phyloP scores from a whole-genome alignment of 1,139 yeast genomes.

The Blastobotrys ciferrii region DNA sequence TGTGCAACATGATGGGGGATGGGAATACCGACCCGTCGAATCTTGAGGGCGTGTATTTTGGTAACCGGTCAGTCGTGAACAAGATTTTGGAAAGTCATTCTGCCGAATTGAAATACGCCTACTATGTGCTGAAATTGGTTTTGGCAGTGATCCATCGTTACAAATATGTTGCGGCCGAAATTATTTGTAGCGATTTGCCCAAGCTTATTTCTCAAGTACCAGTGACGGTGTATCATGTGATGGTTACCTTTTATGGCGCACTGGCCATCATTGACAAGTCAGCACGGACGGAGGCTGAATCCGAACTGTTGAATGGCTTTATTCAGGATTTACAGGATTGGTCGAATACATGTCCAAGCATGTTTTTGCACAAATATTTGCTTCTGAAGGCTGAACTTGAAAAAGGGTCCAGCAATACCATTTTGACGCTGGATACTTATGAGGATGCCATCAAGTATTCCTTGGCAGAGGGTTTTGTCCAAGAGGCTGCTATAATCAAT shows the following conservation, averaged over 20 bases:
- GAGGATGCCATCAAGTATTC: conserved; percentile 49
- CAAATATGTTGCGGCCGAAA: conserved; percentile 30
- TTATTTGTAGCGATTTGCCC: conserved; percentile 28
- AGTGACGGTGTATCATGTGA: conserved; percentile 31
- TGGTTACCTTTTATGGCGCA: conserved; percentile 33
- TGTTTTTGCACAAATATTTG: conserved; percentile 41
- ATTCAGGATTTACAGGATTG: conserved; percentile 38
- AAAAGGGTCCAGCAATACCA: conserved; percentile 32
- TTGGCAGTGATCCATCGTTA: conserved; percentile 30
- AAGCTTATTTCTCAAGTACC: conserved; percentile 29
- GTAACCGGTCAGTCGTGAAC: conserved; percentile 18
- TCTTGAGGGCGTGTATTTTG: conserved; percentile 28
- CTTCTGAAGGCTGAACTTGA: conserved; percentile 40
- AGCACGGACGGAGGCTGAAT: conserved; percentile 22
- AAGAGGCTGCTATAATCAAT: conserved; percentile 46
- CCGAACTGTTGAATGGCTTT: conserved; percentile 25
- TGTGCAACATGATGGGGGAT: conserved; percentile 28
- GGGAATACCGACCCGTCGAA: conserved; percentile 29
- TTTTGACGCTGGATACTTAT: conserved; percentile 46
- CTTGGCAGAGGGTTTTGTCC: conserved; percentile 34
- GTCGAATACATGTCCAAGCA: conserved; percentile 40
- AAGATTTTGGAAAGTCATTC: conserved; percentile 22
- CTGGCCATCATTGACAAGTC: conserved; percentile 31
- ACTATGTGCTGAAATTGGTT: conserved; percentile 27
- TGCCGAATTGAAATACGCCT: conserved; percentile 30